Base-by-base conservation (phyloP, 78 protist species). In the Dictyostelium capitatum region DNA sequence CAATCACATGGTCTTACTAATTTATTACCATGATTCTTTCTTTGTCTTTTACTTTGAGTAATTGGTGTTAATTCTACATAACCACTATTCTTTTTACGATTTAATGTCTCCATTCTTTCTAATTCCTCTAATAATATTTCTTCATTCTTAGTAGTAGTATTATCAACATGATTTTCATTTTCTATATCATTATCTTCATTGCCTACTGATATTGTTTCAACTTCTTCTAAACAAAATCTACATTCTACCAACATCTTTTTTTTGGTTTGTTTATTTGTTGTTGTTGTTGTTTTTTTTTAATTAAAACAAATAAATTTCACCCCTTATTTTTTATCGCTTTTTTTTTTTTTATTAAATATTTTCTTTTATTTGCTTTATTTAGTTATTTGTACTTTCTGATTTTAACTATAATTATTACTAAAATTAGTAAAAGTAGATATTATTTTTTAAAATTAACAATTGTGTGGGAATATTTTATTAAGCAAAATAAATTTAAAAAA, bases 181-280 rank as follows among this genome's bases (percentile, higher is more conserved):
- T 48, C 77, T 12, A 50, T 20, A 30, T 64, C 47, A 47, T 59
- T 59, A 20, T 7, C 7, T n/a, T n/a, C n/a, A n/a, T n/a, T n/a
- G 15, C 5, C 17, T 43, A 19, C 46, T 14, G 12, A 19, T 19
- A 6, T n/a, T n/a, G n/a, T 84, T 65, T 87, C 93, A 12, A 87
- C 32, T 51, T 87, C 93, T 59, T 87, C 93, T 47, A 87, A 77
- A 87, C 93, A 87, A 87, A 87, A 87, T 77, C 84, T 87, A 64
- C 93, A 87, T 87, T 87, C 93, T n/a, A 87, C 51, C 32, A 87
- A 77, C 93, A 87, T 87, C 62, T 69, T 50, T 37, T 28, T 12
- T 82, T 23, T 80, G n/a, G 3, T 62, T 80, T 50, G 4, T 50
- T 50, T 11, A 8, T 30, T 64, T 10, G 3, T 30, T 65, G 14